Percentiles rank a stretch among this genome's conserved stretches.
These are phyloP conservation scores for Lablab purpureus DNA, from an alignment of 306 rosid genomes.

Conservation along the genomic window DNA sequence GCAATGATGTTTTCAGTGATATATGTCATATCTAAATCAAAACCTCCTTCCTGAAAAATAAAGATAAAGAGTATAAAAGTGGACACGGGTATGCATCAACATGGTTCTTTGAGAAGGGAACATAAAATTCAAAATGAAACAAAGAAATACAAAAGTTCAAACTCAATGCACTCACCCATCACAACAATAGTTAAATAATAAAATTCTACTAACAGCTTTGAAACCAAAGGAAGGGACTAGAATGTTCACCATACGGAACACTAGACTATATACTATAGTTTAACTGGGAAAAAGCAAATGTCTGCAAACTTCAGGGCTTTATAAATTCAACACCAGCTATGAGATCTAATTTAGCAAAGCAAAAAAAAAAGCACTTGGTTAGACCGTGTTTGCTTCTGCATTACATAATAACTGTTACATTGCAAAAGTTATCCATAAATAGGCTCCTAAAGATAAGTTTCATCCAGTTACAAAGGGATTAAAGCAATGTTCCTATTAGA, in stretches of 20 bases:
- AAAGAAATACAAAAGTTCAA: conserved; percentile 29
- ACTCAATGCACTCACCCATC: conserved; percentile 1
- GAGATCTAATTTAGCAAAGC: conserved; percentile 18
- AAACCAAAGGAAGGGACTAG: conserved; percentile 13
- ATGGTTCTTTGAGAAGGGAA: conserved; percentile 10
- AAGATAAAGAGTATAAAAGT: conserved; percentile 37
- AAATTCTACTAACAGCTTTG: conserved; percentile 24
- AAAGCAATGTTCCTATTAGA: conserved; percentile 1
- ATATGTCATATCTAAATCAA: conserved; percentile 98
- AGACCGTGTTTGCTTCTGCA: background rate
- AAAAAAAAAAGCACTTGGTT: conserved; percentile 3
- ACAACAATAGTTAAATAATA: conserved; percentile 13
- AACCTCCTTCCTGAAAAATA: conserved; percentile 82
- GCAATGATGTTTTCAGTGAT: conserved; percentile 98
- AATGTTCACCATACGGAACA: conserved; percentile 16
- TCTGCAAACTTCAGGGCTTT: conserved; percentile 29
- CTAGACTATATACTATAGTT: conserved; percentile 26
- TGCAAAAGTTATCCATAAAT: background rate
- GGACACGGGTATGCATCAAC: conserved; percentile 16
- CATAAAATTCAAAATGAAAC: background rate
- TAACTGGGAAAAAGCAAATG: conserved; percentile 16
- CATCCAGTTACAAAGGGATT: background rate
- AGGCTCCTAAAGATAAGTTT: conserved; percentile 2
- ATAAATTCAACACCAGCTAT: conserved; percentile 26
- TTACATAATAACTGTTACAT: background rate